Evolutionary conservation across 148 eudicot species (phyloP).

Genomic region (Suaeda aralocaspica): DNA sequence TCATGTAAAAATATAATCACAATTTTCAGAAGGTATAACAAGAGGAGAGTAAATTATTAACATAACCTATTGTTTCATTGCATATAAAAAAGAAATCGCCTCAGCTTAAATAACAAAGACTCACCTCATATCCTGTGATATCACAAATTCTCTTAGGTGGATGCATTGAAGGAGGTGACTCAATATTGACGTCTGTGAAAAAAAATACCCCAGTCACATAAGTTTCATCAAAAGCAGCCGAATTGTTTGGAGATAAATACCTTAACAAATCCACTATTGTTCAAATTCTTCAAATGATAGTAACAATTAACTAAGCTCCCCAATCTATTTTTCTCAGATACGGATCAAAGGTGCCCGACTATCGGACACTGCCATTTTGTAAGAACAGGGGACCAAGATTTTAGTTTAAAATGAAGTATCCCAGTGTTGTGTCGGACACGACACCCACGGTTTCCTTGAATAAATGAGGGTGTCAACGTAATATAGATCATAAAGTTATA

Average conservation of each 20-base stretch:
- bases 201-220: constrained; percentile 21
- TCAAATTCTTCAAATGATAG: too few species aligned
- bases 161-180: constrained; percentile 91
- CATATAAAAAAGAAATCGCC: not conserved
- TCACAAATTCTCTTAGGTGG: constrained; percentile 90
- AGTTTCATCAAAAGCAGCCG: constrained; percentile 2
- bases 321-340: too few species aligned
- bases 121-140: constrained; percentile 88
- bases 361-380: too few species aligned
- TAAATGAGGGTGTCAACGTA: too few species aligned
- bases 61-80: not conserved
- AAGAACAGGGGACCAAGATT: too few species aligned
- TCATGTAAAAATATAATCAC: not conserved
- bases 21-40: not conserved
- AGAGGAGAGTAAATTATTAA: not conserved
- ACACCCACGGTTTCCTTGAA: too few species aligned
- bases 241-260: not conserved
- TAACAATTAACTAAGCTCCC: too few species aligned
- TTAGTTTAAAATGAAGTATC: too few species aligned
- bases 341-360: too few species aligned
- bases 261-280: too few species aligned
- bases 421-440: too few species aligned
- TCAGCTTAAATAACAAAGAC: not conserved
- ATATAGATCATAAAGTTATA: too few species aligned
- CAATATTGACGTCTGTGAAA: constrained; percentile 79